phyloP scores from a whole-genome alignment of 164 flowering plant genomes.

The Vitis riparia region DNA sequence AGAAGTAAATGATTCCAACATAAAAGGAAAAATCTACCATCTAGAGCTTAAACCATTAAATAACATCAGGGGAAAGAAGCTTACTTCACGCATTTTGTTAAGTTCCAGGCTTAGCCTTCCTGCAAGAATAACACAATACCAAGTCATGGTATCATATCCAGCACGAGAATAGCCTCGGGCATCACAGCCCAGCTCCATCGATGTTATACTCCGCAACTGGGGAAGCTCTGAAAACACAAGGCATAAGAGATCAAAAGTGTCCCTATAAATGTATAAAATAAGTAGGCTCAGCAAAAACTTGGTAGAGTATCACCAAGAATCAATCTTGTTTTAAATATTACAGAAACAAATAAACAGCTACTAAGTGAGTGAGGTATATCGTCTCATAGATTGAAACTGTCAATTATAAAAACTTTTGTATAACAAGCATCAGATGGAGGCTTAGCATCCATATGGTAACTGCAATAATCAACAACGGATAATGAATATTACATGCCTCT shows the following conservation, averaged over 20 bases:
- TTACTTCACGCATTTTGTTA: conserved; percentile 83
- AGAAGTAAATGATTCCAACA: neutral
- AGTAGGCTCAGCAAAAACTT: no score
- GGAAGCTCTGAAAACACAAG: conserved; percentile 69
- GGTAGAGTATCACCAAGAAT: no score
- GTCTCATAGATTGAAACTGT: no score
- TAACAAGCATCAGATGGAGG: no score
- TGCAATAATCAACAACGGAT: no score
- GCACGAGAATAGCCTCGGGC: conserved; percentile 87
- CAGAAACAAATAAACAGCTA: no score
- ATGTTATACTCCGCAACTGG: conserved; percentile 73
- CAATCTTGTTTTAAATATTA: no score
- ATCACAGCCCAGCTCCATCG: conserved; percentile 94
- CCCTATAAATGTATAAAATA: no score
- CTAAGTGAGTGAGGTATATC: no score
- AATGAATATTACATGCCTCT: no score
- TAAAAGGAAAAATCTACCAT: neutral
- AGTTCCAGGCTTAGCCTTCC: conserved; percentile 85
- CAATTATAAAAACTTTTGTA: no score
- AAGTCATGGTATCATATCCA: conserved; percentile 57
- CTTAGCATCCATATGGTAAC: no score
- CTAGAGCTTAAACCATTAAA: neutral
- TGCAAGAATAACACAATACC: conserved; percentile 89
- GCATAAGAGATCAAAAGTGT: neutral
- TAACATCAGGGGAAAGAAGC: conserved; percentile 15